phyloP scores from a whole-genome alignment of 768 basidiomycete species.

The Macrolepiota dolichaula region DNA sequence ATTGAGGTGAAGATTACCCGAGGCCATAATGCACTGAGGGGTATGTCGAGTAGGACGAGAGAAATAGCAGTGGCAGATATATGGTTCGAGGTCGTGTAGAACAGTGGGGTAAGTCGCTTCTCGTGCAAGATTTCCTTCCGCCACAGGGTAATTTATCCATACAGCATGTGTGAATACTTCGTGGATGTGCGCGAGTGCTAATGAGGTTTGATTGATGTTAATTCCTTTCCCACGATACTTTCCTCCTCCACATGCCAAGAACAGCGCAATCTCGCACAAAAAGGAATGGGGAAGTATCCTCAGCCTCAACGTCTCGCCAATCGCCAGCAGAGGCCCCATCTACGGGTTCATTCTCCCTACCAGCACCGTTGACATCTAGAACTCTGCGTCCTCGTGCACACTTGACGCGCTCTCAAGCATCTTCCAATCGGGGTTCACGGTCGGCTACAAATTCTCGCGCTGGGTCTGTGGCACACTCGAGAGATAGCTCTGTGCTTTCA shows the following conservation, averaged over 20 bases:
- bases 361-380: constrained; percentile 22
- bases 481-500: constrained; percentile 6
- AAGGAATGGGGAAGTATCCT: not conserved
- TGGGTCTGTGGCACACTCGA: constrained; percentile 11
- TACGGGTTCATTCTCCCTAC: constrained; percentile 14
- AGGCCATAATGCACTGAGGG: too few relatives aligned
- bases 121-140: too few relatives aligned
- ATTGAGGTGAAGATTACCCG: too few relatives aligned
- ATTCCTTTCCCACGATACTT: not conserved
- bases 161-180: too few relatives aligned
- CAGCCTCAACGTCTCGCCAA: not conserved
- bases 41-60: too few relatives aligned
- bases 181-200: too few relatives aligned
- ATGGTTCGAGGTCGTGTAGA: too few relatives aligned
- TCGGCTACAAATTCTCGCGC: constrained; percentile 11
- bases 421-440: constrained; percentile 16
- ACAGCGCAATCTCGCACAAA: not conserved
- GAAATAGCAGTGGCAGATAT: too few relatives aligned
- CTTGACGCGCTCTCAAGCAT: constrained; percentile 15
- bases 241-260: not conserved
- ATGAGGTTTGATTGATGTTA: too few relatives aligned
- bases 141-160: too few relatives aligned
- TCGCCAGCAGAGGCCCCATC: not conserved
- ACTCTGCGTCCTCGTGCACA: constrained; percentile 14
- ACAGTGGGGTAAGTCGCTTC: too few relatives aligned